These are phyloP conservation scores for Reticulascus tulasneorum DNA, from an alignment of 2,329 filamentous ascomycete genomes.

Conservation along the genomic window DNA sequence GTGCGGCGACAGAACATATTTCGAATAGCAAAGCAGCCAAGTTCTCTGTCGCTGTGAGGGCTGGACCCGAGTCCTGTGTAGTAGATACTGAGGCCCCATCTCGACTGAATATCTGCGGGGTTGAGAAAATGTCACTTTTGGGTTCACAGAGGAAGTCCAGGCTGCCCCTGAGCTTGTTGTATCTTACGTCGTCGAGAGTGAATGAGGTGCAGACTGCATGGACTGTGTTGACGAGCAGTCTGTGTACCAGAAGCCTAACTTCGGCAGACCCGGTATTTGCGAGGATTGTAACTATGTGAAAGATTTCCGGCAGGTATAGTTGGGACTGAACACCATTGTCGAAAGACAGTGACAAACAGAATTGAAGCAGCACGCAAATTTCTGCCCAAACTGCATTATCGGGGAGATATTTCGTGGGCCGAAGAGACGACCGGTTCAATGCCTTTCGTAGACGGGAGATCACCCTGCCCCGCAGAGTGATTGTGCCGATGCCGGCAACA, in stretches of 20 bases:
- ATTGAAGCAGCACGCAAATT: constrained; percentile 62
- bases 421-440: constrained; percentile 61
- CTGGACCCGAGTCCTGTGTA: constrained; percentile 47
- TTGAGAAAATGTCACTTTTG: constrained; percentile 53
- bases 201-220: constrained; percentile 67
- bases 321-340: constrained; percentile 65
- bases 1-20: constrained; percentile 59
- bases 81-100: constrained; percentile 54
- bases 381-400: constrained; percentile 69
- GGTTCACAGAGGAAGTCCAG: constrained; percentile 58
- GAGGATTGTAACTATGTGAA: constrained; percentile 68
- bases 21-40: constrained; percentile 61
- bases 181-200: constrained; percentile 53
- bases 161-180: constrained; percentile 51
- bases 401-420: constrained; percentile 60
- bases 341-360: constrained; percentile 64
- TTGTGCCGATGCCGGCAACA: constrained; percentile 58
- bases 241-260: constrained; percentile 56
- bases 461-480: constrained; percentile 62
- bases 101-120: constrained; percentile 38
- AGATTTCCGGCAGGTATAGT: constrained; percentile 64
- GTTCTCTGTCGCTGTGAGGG: constrained; percentile 55
- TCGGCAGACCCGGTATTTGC: constrained; percentile 59
- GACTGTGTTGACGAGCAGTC: constrained; percentile 62
- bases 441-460: constrained; percentile 63